phyloP scores from a whole-genome alignment of 768 basidiomycete species.

The Lentinula detonsa region DNA sequence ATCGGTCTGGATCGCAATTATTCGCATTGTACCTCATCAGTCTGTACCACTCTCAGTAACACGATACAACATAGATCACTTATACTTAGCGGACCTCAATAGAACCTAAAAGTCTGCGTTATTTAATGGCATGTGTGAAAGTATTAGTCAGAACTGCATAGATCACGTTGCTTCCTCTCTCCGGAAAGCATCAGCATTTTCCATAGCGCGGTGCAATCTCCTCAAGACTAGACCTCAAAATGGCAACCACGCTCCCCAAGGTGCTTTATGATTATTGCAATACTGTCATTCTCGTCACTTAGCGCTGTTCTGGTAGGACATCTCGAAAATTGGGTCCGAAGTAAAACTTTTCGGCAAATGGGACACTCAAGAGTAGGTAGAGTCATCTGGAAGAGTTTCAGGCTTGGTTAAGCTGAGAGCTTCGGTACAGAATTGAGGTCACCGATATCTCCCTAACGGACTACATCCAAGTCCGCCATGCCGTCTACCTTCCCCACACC shows the following conservation, averaged over 20 bases:
- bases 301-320: constrained; percentile 29
- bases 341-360: constrained; percentile 99
- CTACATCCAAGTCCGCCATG: constrained; percentile 98
- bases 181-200: not conserved
- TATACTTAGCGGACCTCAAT: too few relatives aligned
- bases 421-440: constrained; percentile 75
- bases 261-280: not conserved
- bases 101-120: too few relatives aligned
- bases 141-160: constrained; percentile 14
- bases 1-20: not conserved
- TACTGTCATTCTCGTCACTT: not conserved
- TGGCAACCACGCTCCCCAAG: constrained; percentile 75
- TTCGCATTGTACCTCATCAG: not conserved
- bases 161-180: not conserved
- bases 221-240: constrained; percentile 36
- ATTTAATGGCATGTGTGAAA: not conserved
- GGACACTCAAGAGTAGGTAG: constrained; percentile 92
- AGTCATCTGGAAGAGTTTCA: not conserved
- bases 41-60: too few relatives aligned
- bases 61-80: too few relatives aligned
- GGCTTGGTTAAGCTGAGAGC: not conserved
- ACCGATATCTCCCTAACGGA: constrained; percentile 99
- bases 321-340: constrained; percentile 76
- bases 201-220: constrained; percentile 7
- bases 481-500: constrained; percentile 97